Evolutionary conservation across 495 filamentous ascomycete species (phyloP).

Genomic region (Tuber microsphaerosporum): DNA sequence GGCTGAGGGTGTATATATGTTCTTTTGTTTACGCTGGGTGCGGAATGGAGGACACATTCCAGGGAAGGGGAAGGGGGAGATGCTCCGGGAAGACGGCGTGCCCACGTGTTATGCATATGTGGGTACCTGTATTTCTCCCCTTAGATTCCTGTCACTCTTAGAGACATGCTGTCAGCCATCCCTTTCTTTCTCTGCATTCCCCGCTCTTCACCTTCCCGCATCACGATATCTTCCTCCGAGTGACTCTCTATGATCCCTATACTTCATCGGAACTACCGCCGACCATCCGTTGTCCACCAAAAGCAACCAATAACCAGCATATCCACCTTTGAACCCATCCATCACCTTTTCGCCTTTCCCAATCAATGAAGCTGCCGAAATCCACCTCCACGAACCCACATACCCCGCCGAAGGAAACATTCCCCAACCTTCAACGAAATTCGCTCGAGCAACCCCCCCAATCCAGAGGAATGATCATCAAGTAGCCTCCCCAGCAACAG

Average conservation of each 20-base stretch:
- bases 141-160: neutral
- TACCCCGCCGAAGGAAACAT: neutral
- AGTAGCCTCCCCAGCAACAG: neutral
- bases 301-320: neutral
- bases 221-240: neutral
- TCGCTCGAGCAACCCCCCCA: neutral
- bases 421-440: neutral
- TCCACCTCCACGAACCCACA: neutral
- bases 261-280: neutral
- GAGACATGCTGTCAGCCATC: neutral
- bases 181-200: neutral
- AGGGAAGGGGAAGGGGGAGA: neutral
- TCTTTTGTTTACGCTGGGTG: neutral
- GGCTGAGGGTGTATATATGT: neutral
- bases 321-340: neutral
- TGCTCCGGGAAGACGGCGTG: neutral
- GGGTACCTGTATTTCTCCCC: neutral
- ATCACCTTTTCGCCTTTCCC: neutral
- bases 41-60: neutral
- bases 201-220: neutral
- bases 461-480: neutral
- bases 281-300: neutral
- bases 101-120: neutral
- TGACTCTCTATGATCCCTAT: neutral
- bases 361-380: neutral